phyloP scores from a whole-genome alignment of 169 alveolate genomes.

The Eimeria brunetti region DNA sequence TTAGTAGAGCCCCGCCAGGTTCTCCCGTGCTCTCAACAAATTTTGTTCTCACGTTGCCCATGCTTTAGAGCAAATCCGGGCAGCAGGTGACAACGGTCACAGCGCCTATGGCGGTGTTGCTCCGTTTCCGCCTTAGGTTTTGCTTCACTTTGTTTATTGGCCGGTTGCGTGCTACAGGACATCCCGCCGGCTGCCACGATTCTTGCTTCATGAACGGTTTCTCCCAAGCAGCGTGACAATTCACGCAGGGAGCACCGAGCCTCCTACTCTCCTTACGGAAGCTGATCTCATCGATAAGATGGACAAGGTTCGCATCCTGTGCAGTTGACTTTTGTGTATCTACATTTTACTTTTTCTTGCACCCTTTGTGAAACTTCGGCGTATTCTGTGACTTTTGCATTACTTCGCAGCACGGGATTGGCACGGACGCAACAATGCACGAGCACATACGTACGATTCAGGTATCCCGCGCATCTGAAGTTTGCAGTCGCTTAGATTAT shows the following conservation, averaged over 20 bases:
- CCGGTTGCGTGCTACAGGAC: constrained; percentile 19
- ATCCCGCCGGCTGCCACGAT: constrained; percentile 67
- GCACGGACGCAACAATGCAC: constrained; percentile 99
- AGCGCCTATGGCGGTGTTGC: not conserved
- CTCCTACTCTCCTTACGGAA: constrained; percentile 96
- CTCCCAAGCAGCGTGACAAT: constrained; percentile 67
- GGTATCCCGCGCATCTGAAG: constrained; percentile 74
- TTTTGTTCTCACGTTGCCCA: not conserved
- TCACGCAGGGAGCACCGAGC: constrained; percentile 91
- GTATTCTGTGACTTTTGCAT: constrained; percentile 30
- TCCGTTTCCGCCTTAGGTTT: not conserved
- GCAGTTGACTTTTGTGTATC: not conserved
- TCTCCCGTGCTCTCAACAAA: not conserved
- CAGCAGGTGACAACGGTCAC: not conserved
- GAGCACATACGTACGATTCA: constrained; percentile 98
- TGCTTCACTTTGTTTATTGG: not conserved
- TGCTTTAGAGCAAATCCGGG: not conserved
- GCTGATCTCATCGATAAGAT: constrained; percentile 96
- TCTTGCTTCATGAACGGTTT: constrained; percentile 68
- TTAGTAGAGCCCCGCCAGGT: not conserved
- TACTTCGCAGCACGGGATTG: constrained; percentile 94
- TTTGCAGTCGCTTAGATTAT: not conserved
- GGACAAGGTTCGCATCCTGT: constrained; percentile 89
- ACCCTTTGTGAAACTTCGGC: not conserved
- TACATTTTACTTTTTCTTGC: no score